Percentiles rank a stretch among this genome's conserved stretches.
Conservation (phyloP, 129 eudicot species). For the Centrapalus pauciflorus region DNA sequence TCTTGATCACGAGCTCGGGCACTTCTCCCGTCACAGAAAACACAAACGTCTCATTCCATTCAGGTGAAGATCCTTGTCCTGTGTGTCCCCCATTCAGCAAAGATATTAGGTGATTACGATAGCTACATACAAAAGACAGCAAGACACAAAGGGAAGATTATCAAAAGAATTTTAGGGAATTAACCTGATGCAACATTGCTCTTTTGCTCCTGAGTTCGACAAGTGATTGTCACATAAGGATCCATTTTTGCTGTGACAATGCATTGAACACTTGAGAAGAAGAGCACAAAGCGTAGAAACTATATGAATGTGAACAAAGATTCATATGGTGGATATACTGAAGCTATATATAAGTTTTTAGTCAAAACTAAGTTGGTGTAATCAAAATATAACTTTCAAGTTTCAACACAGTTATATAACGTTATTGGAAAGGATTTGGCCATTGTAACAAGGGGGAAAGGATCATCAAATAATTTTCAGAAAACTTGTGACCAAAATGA, state of each 20-base stretch:
- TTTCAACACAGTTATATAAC: neutral
- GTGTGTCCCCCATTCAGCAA: slow-evolving; percentile 7
- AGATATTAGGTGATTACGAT: neutral
- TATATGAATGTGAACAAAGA: neutral
- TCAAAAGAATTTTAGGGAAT: neutral
- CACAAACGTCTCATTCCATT: slow-evolving; percentile 75
- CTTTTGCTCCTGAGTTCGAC: slow-evolving; percentile 58
- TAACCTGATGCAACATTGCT: slow-evolving; percentile 77
- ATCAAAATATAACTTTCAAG: too few relatives aligned
- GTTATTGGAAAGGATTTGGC: too few relatives aligned
- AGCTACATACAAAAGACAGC: neutral
- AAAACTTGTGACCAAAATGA: too few relatives aligned
- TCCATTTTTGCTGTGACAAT: slow-evolving; percentile 53
- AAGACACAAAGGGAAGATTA: neutral
- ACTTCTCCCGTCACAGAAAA: slow-evolving; percentile 42
- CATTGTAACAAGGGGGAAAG: too few relatives aligned
- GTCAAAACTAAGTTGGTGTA: too few relatives aligned
- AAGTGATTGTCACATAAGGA: slow-evolving; percentile 59
- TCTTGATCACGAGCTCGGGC: slow-evolving; percentile 46
- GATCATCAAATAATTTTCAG: too few relatives aligned
- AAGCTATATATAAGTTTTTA: too few relatives aligned
- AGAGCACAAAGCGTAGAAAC: neutral
- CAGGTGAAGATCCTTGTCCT: slow-evolving; percentile 76
- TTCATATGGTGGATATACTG: neutral
- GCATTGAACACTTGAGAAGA: neutral